Base-by-base conservation (phyloP, 305 asterid species). In the Withania somnifera region DNA sequence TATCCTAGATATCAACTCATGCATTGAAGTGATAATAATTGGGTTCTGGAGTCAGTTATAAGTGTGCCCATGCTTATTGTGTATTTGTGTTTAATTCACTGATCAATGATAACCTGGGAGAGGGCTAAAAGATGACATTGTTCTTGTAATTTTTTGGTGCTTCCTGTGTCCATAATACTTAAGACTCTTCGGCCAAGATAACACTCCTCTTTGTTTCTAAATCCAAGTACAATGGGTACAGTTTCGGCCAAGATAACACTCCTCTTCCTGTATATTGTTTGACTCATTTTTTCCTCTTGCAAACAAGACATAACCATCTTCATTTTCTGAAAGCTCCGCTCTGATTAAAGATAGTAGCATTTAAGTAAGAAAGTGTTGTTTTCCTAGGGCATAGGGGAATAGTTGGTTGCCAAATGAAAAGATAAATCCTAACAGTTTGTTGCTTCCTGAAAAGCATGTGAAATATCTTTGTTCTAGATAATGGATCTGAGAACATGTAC, bases 1-100 rank as follows among this genome's bases (percentile, higher is more conserved):
- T 19, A 8, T 54, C 75, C 66, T 53, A 63, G 57, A 56, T 82
- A 57, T 81, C 78, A 26, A 60, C 52, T 75, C 71, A 68, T 82
- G 69, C 80, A 82, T 26, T 77, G 32, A 47, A 26, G 17, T 47
- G 60, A 26, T 73, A 45, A 63, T 78, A 13, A 61, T 40, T 58
- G 24, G 7, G 38, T 38, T 79, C 82, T 38, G 4, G 76, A 26
- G 42, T 24, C n/a, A 6, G 60, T 75, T 20, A 0, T 75, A 45
- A 32, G 58, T 42, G 28, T 5, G 7, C 28, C 45, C 26, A 26
- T 45, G 54, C 75, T 30, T 47, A 57, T 15, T 34, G 28, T n/a
- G n/a, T n/a, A n/a, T n/a, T n/a, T n/a, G n/a, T 22, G 22, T 3
- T 73, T 45, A 14, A 73, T 73, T 40, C 79, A 47, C 60, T n/a